Evolutionary conservation across 1,284 basidiomycete species (phyloP), one percentile per base, ranked within the genome.

Genomic region (Omphalotus olearius): DNA sequence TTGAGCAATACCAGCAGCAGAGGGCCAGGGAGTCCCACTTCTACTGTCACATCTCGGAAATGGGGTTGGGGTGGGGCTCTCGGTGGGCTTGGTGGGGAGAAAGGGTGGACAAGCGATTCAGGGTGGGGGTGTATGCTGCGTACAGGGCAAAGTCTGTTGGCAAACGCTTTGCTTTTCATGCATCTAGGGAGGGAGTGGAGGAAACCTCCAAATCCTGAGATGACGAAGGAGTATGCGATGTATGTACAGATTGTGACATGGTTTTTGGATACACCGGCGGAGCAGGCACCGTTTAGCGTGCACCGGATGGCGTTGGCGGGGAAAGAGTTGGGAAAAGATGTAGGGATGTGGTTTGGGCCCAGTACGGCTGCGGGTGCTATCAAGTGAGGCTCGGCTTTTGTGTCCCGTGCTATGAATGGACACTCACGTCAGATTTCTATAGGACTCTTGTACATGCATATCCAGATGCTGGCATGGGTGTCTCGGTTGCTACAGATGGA

Each of bases 71-170:
- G 41, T 10, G 55, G 56, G 54, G 41, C 23, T 30, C 38, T 50
- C 16, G 50, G 45, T 35, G 59, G 55, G 16, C 63, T 74, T 26
- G 66, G 75, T 1, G 79, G 78, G 0, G 88, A 91, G 63, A 86
- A 85, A 60, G 88, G 88, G 0, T 87, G 93, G 80, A 92, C 87
- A n/a, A 91, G 82, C 58, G 96, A 99, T 72, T 77, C 92, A 0
- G 96, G 96, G 0, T 99, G 96, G 96, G 96, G 96, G 0, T 99
- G 96, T 68, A 98, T 99, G 96, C 69, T 98, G 25, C 73, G 96
- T 20, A 98, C 96, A 0, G 95, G 94, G 0, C 96, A 98, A 70
- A 91, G 89, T 60, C 65, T 99, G 56, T 74, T 99, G 14, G 96
- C 93, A 4, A 98, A 95, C 60, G 85, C 94, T 0, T 72, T 98